phyloP scores from a whole-genome alignment of 345 rosid species.

The Heritiera littoralis region DNA sequence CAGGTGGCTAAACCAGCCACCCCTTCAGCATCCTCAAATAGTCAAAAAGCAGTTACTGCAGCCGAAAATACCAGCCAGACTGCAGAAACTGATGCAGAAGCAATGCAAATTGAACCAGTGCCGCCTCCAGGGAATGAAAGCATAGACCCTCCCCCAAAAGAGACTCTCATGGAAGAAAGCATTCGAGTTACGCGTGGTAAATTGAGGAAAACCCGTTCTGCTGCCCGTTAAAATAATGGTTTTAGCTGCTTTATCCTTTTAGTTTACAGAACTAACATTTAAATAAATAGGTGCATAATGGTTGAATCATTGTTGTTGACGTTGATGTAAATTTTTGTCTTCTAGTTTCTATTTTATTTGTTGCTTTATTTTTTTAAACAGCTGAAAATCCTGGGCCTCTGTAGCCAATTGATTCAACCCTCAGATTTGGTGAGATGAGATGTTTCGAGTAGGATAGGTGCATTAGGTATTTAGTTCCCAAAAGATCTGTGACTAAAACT shows the following conservation, averaged over 20 bases:
- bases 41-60: conserved; percentile 30
- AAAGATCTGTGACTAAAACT: neutral
- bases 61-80: conserved; percentile 41
- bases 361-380: conserved; percentile 41
- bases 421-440: neutral
- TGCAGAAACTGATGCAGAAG: conserved; percentile 42
- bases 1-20: conserved; percentile 39
- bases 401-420: neutral
- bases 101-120: conserved; percentile 44
- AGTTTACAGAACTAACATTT: conserved; percentile 31
- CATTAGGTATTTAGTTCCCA: neutral
- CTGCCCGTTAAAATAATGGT: conserved; percentile 33
- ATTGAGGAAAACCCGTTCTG: conserved; percentile 58
- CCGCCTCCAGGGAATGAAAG: conserved; percentile 42
- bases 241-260: conserved; percentile 18
- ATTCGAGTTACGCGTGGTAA: conserved; percentile 41
- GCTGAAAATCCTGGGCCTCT: neutral
- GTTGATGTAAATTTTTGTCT: conserved; percentile 44
- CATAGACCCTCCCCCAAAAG: conserved; percentile 47
- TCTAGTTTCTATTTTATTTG: conserved; percentile 40
- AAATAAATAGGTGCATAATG: conserved; percentile 35
- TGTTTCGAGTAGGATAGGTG: neutral
- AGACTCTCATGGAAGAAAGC: conserved; percentile 53
- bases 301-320: conserved; percentile 28
- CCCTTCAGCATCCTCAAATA: conserved; percentile 29